Evolutionary conservation across 2,329 filamentous ascomycete genomes (phyloP), one percentile per base, ranked within the genome.

Genomic region (Incumbomyces lentus): DNA sequence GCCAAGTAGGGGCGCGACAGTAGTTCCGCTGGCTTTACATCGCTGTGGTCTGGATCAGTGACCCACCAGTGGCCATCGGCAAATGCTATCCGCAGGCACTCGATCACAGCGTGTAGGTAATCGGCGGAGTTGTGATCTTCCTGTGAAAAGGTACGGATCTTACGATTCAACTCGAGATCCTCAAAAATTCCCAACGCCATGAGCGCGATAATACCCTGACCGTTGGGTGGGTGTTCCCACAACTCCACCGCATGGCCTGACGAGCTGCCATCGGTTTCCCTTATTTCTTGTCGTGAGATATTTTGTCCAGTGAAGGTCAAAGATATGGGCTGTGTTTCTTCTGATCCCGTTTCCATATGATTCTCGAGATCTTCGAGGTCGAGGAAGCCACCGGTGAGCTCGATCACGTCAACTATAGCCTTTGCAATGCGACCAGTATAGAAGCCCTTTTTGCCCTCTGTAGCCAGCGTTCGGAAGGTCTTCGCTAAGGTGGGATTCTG

Each of bases 181-280:
- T 95, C 82, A 40, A 98, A 71, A 54, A 96, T 94, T 1, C 92
- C 92, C 1, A 98, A 72, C 0, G 92, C 86, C 82, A 96, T 95
- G 29, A 96, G 70, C 0, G 92, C 92, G 2, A 96, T 86, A 53
- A 96, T 89, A 1, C 92, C 92, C 66, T 96, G 92, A 0, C 92
- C 89, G 58, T 96, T 96, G 7, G 92, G 92, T 31, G 90, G 89
- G 61, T 96, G 90, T 61, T 98, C 92, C 90, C 90, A 96, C 1
- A 98, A 70, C 60, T 94, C 81, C 35, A 95, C 75, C 8, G 52
- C 50, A 39, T 55, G 49, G 3, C 47, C 46, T 4, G 50, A 49
- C 12, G 50, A 44, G 10, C 34, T 45, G n/a, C 51, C 50, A 44
- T 49, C 46, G 50, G 34, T 44, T 51, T 42, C 80, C 79, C 11